phyloP scores from a whole-genome alignment of 306 rosid species.

The Casuarina equisetifolia region DNA sequence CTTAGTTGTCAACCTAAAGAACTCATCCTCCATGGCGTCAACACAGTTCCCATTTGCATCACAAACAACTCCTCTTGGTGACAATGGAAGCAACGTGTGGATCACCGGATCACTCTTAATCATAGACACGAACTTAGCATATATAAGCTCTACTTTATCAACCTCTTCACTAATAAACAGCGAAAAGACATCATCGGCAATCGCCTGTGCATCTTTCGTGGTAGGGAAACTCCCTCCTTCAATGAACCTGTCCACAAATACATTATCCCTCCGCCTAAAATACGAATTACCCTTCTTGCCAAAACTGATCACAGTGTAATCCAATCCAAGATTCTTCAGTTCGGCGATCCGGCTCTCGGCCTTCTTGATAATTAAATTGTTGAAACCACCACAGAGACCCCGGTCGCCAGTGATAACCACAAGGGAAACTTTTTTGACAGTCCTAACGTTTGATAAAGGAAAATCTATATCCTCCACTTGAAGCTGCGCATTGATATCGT shows the following conservation, averaged over 20 bases:
- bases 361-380: slow-evolving; percentile 45
- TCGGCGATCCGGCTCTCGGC: slow-evolving; percentile 48
- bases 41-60: slow-evolving; percentile 57
- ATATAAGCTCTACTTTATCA: slow-evolving; percentile 78
- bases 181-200: slow-evolving; percentile 78
- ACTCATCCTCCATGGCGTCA: slow-evolving; percentile 61
- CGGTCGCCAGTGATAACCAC: slow-evolving; percentile 62
- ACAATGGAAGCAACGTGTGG: slow-evolving; percentile 69
- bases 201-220: slow-evolving; percentile 58
- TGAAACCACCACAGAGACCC: slow-evolving; percentile 79
- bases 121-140: slow-evolving; percentile 60
- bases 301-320: slow-evolving; percentile 55
- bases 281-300: slow-evolving; percentile 69
- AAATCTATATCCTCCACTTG: slow-evolving; percentile 49
- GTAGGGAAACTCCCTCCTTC: slow-evolving; percentile 52
- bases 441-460: slow-evolving; percentile 48
- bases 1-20: slow-evolving; percentile 65
- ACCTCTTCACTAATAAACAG: slow-evolving; percentile 70
- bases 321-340: slow-evolving; percentile 46
- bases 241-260: slow-evolving; percentile 47
- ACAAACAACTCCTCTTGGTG: slow-evolving; percentile 40
- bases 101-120: slow-evolving; percentile 63
- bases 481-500: slow-evolving; percentile 50
- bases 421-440: slow-evolving; percentile 56
- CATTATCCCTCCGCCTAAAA: slow-evolving; percentile 36